These are phyloP conservation scores for Candida labiduridarum DNA, from an alignment of 1,139 yeast species.

Conservation along the genomic window DNA sequence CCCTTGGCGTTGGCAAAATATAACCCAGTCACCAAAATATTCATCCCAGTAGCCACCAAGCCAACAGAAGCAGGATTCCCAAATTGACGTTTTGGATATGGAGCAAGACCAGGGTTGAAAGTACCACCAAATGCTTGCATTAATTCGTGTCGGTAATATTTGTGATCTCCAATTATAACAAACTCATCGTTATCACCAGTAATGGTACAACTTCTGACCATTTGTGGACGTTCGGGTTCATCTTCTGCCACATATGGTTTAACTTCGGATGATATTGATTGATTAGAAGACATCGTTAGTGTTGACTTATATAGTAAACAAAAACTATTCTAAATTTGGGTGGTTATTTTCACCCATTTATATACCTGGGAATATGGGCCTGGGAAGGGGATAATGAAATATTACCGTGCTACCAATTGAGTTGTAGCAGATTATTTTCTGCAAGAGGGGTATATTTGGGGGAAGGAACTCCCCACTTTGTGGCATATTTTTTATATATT, in stretches of 20 bases:
- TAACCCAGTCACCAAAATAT: slow-evolving; percentile 51
- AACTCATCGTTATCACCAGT: slow-evolving; percentile 27
- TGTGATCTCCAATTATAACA: slow-evolving; percentile 32
- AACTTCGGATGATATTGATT: neutral
- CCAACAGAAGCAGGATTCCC: slow-evolving; percentile 69
- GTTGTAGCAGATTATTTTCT: too few species aligned
- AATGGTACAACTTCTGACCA: neutral
- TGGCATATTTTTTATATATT: too few species aligned
- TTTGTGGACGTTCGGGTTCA: neutral
- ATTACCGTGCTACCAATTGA: too few species aligned
- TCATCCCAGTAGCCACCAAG: slow-evolving; percentile 51
- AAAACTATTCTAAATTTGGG: neutral
- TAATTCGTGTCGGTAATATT: slow-evolving; percentile 38
- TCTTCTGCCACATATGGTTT: neutral
- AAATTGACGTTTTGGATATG: slow-evolving; percentile 4
- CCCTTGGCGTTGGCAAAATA: slow-evolving; percentile 45
- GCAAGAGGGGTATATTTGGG: too few species aligned
- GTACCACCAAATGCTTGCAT: slow-evolving; percentile 40
- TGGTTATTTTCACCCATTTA: neutral
- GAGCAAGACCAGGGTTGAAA: slow-evolving; percentile 30
- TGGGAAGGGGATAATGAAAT: too few species aligned
- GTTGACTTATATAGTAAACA: neutral
- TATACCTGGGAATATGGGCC: neutral
- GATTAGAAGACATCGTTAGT: neutral
- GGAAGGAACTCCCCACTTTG: too few species aligned